A percentile compares a stretch with the other conserved stretches of the same genome.
These are phyloP conservation scores for Capronia coronata DNA, from an alignment of 2,329 filamentous ascomycete genomes.

Conservation along the genomic window DNA sequence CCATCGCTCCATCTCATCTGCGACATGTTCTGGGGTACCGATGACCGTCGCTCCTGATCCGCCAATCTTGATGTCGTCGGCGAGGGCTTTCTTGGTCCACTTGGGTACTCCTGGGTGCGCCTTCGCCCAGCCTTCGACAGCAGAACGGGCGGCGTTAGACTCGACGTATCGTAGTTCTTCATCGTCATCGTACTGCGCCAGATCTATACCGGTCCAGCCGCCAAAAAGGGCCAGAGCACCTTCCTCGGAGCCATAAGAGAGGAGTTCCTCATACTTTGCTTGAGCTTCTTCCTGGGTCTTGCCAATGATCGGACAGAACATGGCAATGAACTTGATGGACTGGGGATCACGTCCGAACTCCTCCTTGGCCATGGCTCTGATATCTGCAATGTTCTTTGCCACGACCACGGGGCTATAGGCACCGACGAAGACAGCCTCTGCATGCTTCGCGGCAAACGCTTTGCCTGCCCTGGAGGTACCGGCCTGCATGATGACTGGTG, in stretches of 20 bases:
- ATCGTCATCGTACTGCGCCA: conserved; percentile 52
- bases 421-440: conserved; percentile 55
- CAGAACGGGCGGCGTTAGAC: conserved; percentile 39
- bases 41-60: conserved; percentile 60
- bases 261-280: conserved; percentile 46
- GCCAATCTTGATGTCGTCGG: conserved; percentile 41
- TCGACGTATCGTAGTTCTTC: conserved; percentile 51
- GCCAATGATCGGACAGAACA: conserved; percentile 45
- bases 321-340: conserved; percentile 51
- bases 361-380: conserved; percentile 47
- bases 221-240: conserved; percentile 51
- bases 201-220: conserved; percentile 56
- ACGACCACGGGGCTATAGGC: conserved; percentile 54
- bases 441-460: conserved; percentile 51
- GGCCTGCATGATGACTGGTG: conserved; percentile 53
- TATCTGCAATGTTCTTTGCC: conserved; percentile 44
- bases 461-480: conserved; percentile 54
- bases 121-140: conserved; percentile 2
- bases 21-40: conserved; percentile 59
- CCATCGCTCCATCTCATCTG: conserved; percentile 62
- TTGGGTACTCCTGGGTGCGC: not conserved
- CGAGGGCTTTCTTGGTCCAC: conserved; percentile 6
- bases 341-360: conserved; percentile 50
- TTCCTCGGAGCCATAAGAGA: conserved; percentile 47
- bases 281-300: conserved; percentile 48